Evolutionary conservation across 1,284 basidiomycete species (phyloP).

Genomic region (Hemileia vastatrix): DNA sequence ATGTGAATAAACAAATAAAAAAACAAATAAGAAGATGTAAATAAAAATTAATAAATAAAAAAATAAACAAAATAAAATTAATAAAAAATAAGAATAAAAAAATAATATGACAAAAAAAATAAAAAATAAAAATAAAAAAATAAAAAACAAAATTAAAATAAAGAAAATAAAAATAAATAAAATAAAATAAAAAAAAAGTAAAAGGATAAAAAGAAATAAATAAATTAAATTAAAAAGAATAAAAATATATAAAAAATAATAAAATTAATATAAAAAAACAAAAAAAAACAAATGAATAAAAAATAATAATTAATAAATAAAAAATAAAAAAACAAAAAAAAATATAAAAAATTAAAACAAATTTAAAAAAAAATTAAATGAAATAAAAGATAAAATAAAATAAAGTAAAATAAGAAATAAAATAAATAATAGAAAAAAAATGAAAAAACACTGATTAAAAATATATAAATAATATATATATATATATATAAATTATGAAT

Average conservation of each 20-base stretch:
- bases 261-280: not conserved
- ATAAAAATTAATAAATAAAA: not conserved
- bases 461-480: not conserved
- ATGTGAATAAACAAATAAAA: not conserved
- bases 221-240: not conserved
- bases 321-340: not conserved
- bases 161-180: not conserved
- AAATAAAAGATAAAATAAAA: not conserved
- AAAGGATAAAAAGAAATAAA: not conserved
- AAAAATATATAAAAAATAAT: not conserved
- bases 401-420: not conserved
- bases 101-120: not conserved
- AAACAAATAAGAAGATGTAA: not conserved
- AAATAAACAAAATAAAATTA: conserved; percentile 1
- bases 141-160: not conserved
- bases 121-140: not conserved
- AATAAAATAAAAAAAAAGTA: not conserved
- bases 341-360: not conserved
- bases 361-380: not conserved
- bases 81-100: not conserved
- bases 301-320: not conserved
- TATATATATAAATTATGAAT: not conserved
- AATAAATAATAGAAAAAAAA: not conserved
- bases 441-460: not conserved
- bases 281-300: not conserved